Evolutionary conservation across 495 filamentous ascomycete species (phyloP), one percentile per base, ranked within the genome.

Genomic region (Saxophila tyrrhenica): DNA sequence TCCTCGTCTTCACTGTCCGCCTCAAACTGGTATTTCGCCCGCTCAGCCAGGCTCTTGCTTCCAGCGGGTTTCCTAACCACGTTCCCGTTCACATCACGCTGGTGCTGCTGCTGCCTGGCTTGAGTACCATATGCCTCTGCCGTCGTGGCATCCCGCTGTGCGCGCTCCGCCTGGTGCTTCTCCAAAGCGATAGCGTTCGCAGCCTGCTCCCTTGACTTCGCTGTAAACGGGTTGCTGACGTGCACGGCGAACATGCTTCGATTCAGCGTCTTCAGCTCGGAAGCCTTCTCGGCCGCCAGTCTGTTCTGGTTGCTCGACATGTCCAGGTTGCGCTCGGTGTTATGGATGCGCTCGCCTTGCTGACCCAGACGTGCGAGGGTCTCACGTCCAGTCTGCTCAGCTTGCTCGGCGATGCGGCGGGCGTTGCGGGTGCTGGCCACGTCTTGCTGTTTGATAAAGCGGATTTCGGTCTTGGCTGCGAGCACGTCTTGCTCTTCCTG

Each of bases 181-280:
- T 79, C 79, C 42, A 88, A 58, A 35, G 83, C 71, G 43, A 74
- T 70, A 42, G 76, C 70, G 54, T 91, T 85, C 42, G 77, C 74
- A 39, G 79, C 78, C 20, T 75, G 72, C 2, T 71, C 74, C 20
- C 81, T 75, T 46, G 71, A 71, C 19, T 74, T 71, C 38, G 72
- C 73, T 1, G 82, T 87, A 58, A 89, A 85, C 0, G 85, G 85
- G 59, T 89, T 90, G 17, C 72, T 74, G 15, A 88, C 78, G 55
- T 87, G 83, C 19, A 87, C 52, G 39, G 83, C 83, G 57, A 92
- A 91, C 88, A 94, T 91, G 69, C 79, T 84, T 59, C 81, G 76
- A 62, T 90, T 94, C 8, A 84, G 70, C 0, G 75, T 82, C 69
- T 87, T 88, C 15, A 94, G 68, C 58, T 94, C 87, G 42, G 73